Evolutionary conservation across 306 rosid genomes (phyloP).

Genomic region (Quercus agrifolia): DNA sequence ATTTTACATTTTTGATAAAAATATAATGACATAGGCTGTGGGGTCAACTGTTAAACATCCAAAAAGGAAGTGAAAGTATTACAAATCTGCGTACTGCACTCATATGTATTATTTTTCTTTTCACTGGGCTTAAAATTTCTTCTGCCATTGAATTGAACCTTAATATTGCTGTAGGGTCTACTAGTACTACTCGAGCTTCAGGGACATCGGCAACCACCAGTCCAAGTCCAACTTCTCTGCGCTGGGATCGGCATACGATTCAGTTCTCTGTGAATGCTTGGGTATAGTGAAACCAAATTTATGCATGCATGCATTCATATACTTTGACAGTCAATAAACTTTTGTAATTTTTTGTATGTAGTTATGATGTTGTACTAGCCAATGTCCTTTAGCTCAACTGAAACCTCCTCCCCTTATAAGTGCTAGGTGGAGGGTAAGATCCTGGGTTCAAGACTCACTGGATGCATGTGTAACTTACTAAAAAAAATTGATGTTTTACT

Average conservation of each 20-base stretch:
- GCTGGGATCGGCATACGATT: conserved; percentile 86
- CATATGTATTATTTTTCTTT: background rate
- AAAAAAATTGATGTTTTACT: background rate
- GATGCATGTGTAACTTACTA: too few relatives aligned
- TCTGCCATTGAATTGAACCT: conserved; percentile 10
- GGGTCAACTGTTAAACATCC: background rate
- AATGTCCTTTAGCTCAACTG: background rate
- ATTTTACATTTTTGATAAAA: background rate
- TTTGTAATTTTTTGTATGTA: background rate
- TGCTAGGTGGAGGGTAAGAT: too few relatives aligned
- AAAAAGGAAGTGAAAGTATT: background rate
- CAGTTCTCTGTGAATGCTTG: conserved; percentile 94
- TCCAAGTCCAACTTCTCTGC: conserved; percentile 57
- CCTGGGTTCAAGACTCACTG: too few relatives aligned
- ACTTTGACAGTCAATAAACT: background rate
- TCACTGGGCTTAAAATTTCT: conserved; percentile 12
- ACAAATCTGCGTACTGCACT: background rate
- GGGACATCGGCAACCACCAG: conserved; percentile 59
- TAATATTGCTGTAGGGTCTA: conserved; percentile 52
- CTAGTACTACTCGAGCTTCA: conserved; percentile 57
- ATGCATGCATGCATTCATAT: conserved; percentile 1
- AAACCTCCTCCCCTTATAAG: too few relatives aligned
- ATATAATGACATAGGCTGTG: too few relatives aligned
- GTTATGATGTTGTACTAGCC: background rate
- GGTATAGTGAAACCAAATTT: conserved; percentile 42